Conservation (phyloP, 163 green algal genomes). For the Chlamydomonas reinhardtii region DNA sequence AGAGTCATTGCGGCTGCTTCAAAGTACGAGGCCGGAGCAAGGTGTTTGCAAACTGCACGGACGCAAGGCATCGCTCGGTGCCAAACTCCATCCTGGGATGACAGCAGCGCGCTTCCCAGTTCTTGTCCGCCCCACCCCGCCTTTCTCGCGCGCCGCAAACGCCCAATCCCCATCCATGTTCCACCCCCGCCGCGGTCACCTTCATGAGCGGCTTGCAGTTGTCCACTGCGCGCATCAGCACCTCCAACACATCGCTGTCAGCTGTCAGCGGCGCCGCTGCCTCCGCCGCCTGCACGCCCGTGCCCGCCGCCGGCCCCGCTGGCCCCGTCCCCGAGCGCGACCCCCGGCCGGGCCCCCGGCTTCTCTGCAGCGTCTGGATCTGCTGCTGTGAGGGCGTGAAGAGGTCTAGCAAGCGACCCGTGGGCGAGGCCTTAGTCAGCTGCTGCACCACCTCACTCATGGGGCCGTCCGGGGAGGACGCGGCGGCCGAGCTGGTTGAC, state of each 20-base stretch:
- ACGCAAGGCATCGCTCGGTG: too few species aligned
- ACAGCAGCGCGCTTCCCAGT: too few species aligned
- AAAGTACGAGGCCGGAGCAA: too few species aligned
- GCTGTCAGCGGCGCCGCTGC: background rate
- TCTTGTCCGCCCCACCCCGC: too few species aligned
- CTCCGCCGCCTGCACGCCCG: background rate
- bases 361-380: too few species aligned
- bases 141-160: too few species aligned
- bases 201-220: conserved; percentile 65
- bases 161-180: too few species aligned
- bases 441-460: conserved; percentile 8
- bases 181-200: too few species aligned
- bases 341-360: too few species aligned
- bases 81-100: too few species aligned
- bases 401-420: conserved; percentile 32
- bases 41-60: too few species aligned
- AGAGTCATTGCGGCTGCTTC: too few species aligned
- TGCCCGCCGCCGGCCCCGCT: background rate
- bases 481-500: background rate
- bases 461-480: background rate
- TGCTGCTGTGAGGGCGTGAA: conserved; percentile 3
- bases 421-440: conserved; percentile 28
- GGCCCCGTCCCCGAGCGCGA: background rate
- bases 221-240: conserved; percentile 55
- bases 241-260: background rate